Evolutionary conservation across 495 filamentous ascomycete genomes (phyloP), one percentile per base, ranked within the genome.

Genomic region (Bathelium albidoporum): DNA sequence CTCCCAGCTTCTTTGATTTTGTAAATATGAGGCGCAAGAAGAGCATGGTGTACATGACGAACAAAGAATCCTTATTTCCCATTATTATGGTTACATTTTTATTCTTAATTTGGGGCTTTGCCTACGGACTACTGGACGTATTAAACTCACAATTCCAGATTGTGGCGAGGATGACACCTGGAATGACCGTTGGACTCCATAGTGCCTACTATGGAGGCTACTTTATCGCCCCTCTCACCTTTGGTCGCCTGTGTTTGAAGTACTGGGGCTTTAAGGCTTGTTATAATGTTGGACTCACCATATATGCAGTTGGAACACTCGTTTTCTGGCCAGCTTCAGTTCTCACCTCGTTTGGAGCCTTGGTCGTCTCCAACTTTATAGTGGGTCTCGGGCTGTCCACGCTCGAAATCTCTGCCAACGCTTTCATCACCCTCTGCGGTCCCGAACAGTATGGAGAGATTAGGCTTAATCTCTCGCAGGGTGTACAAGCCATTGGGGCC

Each of bases 1-100:
- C 72, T 20, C 64, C 70, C 3, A 81, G 77, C 0, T 82, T 85
- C 66, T 92, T 93, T 71, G 89, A 90, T 43, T 96, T 96, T 68
- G 88, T 95, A 64, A 89, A 91, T 65, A 85, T 94, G 80, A 83
- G 82, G 62, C 79, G 81, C 31, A 85, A 86, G 11, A 89, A 89
- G 70, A 90, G 86, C 72, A 90, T 96, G 84, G 70, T 75, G 7
- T 58, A 74, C 2, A 70, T 74, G 68, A 75, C 66, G 1, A 72
- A 68, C 53, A 59, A 66, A 10, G 72, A 78, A 52, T 76, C 72
- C 3, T 12, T 75, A 10, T 75, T 74, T 58, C 75, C 75, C 32
- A 69, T 76, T 24, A 28, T 69, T 22, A 73, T 72, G 70, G 75
- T 78, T 58, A 76, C 75, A 2, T 60, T 78, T 12, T 62, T 78